Evolutionary conservation across 306 rosid species (phyloP), one percentile per base, ranked within the genome.

Genomic region (Alnus rubra): DNA sequence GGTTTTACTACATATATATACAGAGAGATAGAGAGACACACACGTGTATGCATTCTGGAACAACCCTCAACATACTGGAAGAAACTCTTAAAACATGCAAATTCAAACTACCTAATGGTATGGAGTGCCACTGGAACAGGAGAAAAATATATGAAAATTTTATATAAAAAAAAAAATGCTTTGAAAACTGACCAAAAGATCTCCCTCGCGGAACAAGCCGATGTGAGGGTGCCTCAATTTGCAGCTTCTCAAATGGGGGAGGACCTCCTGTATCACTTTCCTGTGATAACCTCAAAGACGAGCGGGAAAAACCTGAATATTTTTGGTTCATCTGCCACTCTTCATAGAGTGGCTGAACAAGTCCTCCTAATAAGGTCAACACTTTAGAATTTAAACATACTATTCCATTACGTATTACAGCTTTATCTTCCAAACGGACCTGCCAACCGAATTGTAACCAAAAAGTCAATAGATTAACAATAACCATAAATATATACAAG

Each of bases 321-420:
- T 91, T 95, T 80, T 82, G 55, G 83, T 92, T 92, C 98, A 95
- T 86, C 86, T 92, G 84, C 98, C 98, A 95, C 79, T 92, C 98
- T 78, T 95, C 98, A 81, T 88, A 81, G 31, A 95, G 97, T 31
- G 97, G 73, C 68, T 88, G 90, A 67, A 93, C 99, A 79, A 89
- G 82, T 74, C 98, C 98, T 79, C 99, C 98, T 59, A 95, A 83
- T 69, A 95, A 71, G 15, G 92, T 87, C 84, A 93, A 33, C 35
- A 78, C 94, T 70, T 86, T 84, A 44, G 98, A 88, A 79, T 79
- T 88, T 80, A 95, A 88, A 80, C 99, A 95, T 33, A 88, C 86
- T 74, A 93, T 84, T 67, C 96, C 94, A 54, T 81, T 80, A 70
- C 76, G 88, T 77, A 95, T 71, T 0, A 77, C 73, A 83, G 88